Evolutionary conservation across 768 basidiomycete species (phyloP).

Genomic region (Boletus fagicola): DNA sequence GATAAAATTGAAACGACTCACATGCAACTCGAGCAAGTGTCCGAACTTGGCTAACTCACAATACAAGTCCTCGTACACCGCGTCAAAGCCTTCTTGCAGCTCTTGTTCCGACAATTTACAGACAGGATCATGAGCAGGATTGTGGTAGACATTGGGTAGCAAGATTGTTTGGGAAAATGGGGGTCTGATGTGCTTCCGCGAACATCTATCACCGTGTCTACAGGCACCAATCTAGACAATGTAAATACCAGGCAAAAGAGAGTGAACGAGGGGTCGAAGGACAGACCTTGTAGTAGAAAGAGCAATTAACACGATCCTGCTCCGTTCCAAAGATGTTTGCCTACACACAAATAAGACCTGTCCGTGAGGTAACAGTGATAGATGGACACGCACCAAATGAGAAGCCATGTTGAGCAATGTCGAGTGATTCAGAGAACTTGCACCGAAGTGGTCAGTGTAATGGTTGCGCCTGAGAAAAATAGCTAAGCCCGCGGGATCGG

Average conservation of each 20-base stretch:
- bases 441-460: background rate
- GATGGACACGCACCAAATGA: constrained; percentile 57
- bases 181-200: constrained; percentile 96
- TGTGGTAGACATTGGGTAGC: constrained; percentile 96
- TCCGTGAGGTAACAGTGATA: background rate
- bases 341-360: constrained; percentile 36
- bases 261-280: background rate
- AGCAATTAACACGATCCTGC: constrained; percentile 96
- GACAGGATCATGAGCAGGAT: constrained; percentile 90
- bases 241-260: constrained; percentile 4
- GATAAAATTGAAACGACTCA: constrained; percentile 36
- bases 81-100: constrained; percentile 87
- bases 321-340: constrained; percentile 96
- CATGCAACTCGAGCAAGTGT: constrained; percentile 92
- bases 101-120: constrained; percentile 87
- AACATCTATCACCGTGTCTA: constrained; percentile 96
- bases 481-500: constrained; percentile 23
- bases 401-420: constrained; percentile 50
- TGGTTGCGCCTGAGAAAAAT: constrained; percentile 9
- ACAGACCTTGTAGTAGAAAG: constrained; percentile 94
- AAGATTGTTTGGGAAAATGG: constrained; percentile 97
- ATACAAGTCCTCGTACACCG: constrained; percentile 93
- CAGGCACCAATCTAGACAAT: constrained; percentile 87
- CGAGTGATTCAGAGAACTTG: background rate
- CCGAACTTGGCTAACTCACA: constrained; percentile 95